These are phyloP conservation scores for Cyberlindnera amylophila DNA, from an alignment of 805 yeast genomes.

Conservation along the genomic window DNA sequence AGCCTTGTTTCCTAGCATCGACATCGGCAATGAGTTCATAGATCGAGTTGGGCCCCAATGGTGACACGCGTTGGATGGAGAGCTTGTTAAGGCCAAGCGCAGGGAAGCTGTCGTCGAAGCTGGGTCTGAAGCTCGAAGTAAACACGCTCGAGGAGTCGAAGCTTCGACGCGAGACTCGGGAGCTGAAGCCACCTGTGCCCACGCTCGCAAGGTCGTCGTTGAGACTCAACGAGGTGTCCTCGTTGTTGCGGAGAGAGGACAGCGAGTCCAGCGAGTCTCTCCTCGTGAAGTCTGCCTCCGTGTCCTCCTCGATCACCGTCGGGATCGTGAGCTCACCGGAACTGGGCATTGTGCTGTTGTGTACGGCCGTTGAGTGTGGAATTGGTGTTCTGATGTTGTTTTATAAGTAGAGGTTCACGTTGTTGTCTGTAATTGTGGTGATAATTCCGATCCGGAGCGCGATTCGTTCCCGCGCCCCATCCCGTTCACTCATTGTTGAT, in stretches of 20 bases:
- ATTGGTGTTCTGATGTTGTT: neutral
- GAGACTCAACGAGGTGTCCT: conserved; percentile 23
- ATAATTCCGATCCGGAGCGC: no score
- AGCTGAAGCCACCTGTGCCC: conserved; percentile 17
- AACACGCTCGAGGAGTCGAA: conserved; percentile 30
- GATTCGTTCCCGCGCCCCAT: neutral
- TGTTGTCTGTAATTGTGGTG: no score
- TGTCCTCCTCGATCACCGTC: conserved; percentile 7
- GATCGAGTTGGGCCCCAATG: conserved; percentile 72
- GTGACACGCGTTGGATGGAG: conserved; percentile 40
- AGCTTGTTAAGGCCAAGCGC: conserved; percentile 38
- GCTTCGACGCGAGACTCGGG: conserved; percentile 24
- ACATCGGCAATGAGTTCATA: conserved; percentile 68
- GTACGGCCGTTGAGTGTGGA: no score
- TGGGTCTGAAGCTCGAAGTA: conserved; percentile 28
- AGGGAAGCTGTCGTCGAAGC: conserved; percentile 34
- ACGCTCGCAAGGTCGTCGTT: conserved; percentile 34
- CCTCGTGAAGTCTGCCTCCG: conserved; percentile 5
- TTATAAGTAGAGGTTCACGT: no score
- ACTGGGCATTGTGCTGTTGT: neutral
- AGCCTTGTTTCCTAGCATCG: conserved; percentile 37
- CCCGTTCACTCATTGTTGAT: no score
- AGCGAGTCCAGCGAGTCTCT: conserved; percentile 14
- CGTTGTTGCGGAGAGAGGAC: conserved; percentile 12
- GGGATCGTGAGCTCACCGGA: conserved; percentile 3